Base-by-base conservation (phyloP, 768 basidiomycete species). In the Solioccasus polychromus region DNA sequence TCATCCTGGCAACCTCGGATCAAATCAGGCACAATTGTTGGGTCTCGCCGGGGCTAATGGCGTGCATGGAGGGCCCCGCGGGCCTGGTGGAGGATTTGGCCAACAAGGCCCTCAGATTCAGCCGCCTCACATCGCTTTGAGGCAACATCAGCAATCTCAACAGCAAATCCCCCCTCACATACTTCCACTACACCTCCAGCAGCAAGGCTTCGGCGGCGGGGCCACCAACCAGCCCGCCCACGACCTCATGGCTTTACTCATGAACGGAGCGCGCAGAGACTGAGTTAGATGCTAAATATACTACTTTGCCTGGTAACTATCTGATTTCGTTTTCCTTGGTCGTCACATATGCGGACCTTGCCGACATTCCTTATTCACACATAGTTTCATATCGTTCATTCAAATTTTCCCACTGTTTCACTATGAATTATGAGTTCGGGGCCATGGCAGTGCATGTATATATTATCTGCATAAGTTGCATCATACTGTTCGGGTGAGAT, bases 211-310 rank as follows among this genome's bases (percentile, higher is more conserved):
- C 19, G 70, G 73, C 39, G 67, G 71, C 17, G 68, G 68, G 15
- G 64, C 71, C 18, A 76, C 69, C 59, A 79, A 70, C 49, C 81
- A 80, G 56, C 77, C 79, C 26, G 69, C 80, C 35, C 83, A 85
- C 50, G 88, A 92, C 61, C 68, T 92, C 54, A 90, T 92, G 83
- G 81, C 88, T 35, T 74, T 92, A 48, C 76, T 92, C 51, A 83
- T 92, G 86, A 84, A 82, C 42, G 84, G 83, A 44, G 50, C 53
- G 31, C 82, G 78, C 53, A 72, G 85, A 66, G 85, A 88, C 55
- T 88, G 69, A 80, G 54, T 42, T 46, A 37, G 42, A 40, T 43
- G 34, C 37, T 53, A 34, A 50, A 40, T 53, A 54, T 56, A 42
- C 40, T 50, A 47, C 31, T 31, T 35, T 24, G 36, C 29, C 39